Evolutionary conservation across 495 filamentous ascomycete species (phyloP), one percentile per base, ranked within the genome.

Genomic region (Evansstolkia leycettana): DNA sequence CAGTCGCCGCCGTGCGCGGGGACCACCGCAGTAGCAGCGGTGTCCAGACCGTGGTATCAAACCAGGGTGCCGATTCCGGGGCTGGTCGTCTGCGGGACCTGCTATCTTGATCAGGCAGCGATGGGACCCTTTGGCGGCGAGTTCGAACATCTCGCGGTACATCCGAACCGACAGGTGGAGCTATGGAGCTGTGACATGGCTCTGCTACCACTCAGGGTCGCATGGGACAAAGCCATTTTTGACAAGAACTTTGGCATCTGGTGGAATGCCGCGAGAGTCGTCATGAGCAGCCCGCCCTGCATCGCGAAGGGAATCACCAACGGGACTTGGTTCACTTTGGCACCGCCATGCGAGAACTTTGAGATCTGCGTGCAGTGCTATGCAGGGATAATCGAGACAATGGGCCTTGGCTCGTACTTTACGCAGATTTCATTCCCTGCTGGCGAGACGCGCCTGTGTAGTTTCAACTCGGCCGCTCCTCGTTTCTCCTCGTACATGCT

Each of bases 341-440:
- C 43, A 5, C n/a, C n/a, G n/a, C n/a, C n/a, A n/a, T 47, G 54
- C 35, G 16, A 26, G 5, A 37, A 51, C 17, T 62, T 62, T n/a
- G 45, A 43, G 20, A 42, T 57, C 28, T 62, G 58, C 27, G 44
- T 41, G 5, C 45, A 52, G n/a, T 62, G 58, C 30, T 55, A 47
- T 31, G 42, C 46, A 4, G 52, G 42, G 2, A 50, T 59, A 18
- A 26, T 52, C 6, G 46, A 48, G 14, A 40, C 53, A 2, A 42
- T 55, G 8, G 37, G 38, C 12, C 36, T 59, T 15, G 40, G 55
- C 1, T 40, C 38, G 12, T 45, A 55, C 41, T 62, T 58, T 20
- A 41, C 42, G n/a, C 40, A 50, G 16, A 42, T 45, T 17, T 37
- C 40, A 39, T 25, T 51, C 25, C 38, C 38, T 40, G 39, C 39